Evolutionary conservation across 192 early-diverging fungal species (phyloP).

Genomic region (Phlyctochytrium arcticum): DNA sequence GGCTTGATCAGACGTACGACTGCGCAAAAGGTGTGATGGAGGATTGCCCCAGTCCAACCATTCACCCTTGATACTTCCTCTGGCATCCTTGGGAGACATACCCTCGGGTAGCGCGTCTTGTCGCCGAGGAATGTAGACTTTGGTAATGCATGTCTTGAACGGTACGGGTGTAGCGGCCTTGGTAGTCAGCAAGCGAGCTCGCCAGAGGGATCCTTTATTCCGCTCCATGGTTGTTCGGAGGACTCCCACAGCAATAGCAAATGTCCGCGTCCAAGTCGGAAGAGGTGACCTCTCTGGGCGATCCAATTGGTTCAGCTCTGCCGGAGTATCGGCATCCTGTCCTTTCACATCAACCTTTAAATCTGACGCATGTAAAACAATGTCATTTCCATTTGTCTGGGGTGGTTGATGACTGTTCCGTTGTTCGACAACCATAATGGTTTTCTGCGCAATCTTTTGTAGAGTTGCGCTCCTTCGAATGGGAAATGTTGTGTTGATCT

Average conservation of each 20-base stretch:
- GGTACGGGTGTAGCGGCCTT: constrained; percentile 27
- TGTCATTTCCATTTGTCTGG: no score
- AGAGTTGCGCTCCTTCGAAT: no score
- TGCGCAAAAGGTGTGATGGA: neutral
- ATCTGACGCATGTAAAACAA: no score
- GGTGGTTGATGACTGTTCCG: no score
- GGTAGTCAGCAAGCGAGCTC: constrained; percentile 11
- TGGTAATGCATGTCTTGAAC: constrained; percentile 9
- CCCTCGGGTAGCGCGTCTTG: constrained; percentile 24
- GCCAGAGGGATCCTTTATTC: constrained; percentile 7
- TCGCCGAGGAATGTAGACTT: constrained; percentile 31
- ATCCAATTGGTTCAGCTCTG: constrained; percentile 2
- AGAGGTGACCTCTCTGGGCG: constrained; percentile 9
- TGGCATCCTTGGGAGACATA: constrained; percentile 18
- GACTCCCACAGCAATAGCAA: constrained; percentile 12
- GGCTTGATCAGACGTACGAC: neutral
- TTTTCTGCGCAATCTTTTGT: no score
- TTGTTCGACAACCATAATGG: no score
- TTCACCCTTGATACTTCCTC: constrained; percentile 38
- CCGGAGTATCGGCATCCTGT: no score
- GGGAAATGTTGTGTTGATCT: no score
- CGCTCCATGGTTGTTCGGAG: constrained; percentile 10
- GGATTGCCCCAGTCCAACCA: constrained; percentile 33
- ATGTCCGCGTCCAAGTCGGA: constrained; percentile 15
- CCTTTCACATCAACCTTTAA: no score